Percentiles rank a stretch among this genome's conserved stretches.
These are phyloP conservation scores for Parathielavia hyrcaniae DNA, from an alignment of 495 filamentous ascomycete genomes.

Conservation along the genomic window DNA sequence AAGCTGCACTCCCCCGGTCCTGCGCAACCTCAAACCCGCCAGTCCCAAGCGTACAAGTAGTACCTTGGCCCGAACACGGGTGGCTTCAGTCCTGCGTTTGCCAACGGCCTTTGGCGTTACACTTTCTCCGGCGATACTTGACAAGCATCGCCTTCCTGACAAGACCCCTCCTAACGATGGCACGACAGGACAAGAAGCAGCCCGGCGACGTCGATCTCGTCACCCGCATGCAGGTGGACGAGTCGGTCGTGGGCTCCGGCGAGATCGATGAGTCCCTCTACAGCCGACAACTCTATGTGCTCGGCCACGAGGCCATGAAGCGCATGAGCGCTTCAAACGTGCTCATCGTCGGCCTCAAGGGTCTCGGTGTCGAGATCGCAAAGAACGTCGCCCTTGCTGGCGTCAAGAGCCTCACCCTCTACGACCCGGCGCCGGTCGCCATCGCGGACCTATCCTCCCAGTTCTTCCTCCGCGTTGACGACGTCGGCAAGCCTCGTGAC, in stretches of 20 bases:
- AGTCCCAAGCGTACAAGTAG: not conserved
- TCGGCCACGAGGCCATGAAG: constrained; percentile 99
- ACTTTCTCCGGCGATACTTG: not conserved
- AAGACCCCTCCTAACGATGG: constrained; percentile 4
- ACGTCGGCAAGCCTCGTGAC: constrained; percentile 89
- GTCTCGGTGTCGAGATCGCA: constrained; percentile 94
- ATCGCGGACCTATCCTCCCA: constrained; percentile 89
- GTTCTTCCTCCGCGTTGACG: constrained; percentile 84
- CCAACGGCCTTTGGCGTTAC: not conserved
- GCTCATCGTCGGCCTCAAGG: constrained; percentile 84
- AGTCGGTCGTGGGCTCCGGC: constrained; percentile 43
- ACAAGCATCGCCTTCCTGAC: not conserved
- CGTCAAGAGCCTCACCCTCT: constrained; percentile 74
- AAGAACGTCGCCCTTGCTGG: constrained; percentile 98
- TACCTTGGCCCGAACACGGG: not conserved
- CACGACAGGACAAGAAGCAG: constrained; percentile 36
- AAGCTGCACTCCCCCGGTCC: not conserved
- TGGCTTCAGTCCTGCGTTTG: not conserved
- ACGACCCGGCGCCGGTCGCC: constrained; percentile 71
- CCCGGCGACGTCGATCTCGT: constrained; percentile 54
- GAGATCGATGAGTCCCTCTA: constrained; percentile 97
- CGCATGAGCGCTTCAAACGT: constrained; percentile 96
- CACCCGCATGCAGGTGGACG: constrained; percentile 79
- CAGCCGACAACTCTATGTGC: constrained; percentile 94
- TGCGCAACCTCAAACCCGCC: not conserved